These are phyloP conservation scores for Pelargonium exstipulatum DNA, from an alignment of 441 rosid genomes.

Conservation along the genomic window DNA sequence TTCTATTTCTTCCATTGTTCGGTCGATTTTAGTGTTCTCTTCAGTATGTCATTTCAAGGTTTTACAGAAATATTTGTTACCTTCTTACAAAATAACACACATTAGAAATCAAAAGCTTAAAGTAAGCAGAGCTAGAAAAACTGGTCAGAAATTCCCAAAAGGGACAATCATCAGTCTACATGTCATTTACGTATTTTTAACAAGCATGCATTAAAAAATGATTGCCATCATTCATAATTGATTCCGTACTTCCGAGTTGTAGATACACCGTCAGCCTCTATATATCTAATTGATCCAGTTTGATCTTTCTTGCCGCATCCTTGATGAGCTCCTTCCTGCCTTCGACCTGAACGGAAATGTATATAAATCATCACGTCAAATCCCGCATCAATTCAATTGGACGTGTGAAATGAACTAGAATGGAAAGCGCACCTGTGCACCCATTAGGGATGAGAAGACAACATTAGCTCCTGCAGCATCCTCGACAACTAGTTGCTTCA, in stretches of 20 bases:
- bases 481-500: conserved; percentile 65
- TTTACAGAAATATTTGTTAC: no score
- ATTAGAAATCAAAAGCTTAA: no score
- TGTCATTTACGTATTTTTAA: no score
- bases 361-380: neutral
- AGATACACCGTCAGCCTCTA: conserved; percentile 17
- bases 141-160: no score
- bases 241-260: neutral
- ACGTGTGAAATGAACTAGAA: neutral
- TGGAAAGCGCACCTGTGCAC: conserved; percentile 48
- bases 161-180: no score
- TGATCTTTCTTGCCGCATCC: conserved; percentile 48
- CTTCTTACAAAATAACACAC: no score
- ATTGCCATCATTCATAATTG: neutral
- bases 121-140: no score
- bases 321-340: conserved; percentile 67
- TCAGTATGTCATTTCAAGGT: no score
- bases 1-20: no score
- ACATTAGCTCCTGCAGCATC: conserved; percentile 64
- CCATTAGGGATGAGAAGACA: conserved; percentile 79
- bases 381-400: neutral
- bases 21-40: no score
- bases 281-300: conserved; percentile 66
- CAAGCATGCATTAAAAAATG: neutral
- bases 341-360: conserved; percentile 49